Conservation (phyloP, 2,329 filamentous ascomycete species). For the Lojkania enalia region DNA sequence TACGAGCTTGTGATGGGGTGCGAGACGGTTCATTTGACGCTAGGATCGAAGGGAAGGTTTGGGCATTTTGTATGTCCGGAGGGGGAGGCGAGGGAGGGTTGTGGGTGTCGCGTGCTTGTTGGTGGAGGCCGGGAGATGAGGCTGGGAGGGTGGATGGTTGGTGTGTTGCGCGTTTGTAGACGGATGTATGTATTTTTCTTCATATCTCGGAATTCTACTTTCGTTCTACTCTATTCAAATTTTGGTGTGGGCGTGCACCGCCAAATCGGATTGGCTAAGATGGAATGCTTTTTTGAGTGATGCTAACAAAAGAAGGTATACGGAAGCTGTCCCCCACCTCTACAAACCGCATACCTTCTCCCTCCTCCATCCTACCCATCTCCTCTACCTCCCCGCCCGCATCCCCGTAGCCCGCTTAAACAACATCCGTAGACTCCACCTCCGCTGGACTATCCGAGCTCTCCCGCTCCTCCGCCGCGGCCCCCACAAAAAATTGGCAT, state of each 20-base stretch:
- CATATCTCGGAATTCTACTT: too few relatives aligned
- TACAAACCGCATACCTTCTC: slow-evolving; percentile 38
- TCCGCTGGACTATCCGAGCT: slow-evolving; percentile 40
- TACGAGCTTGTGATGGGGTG: slow-evolving; percentile 35
- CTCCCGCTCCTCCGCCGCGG: slow-evolving; percentile 36
- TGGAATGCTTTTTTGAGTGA: too few relatives aligned
- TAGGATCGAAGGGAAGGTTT: slow-evolving; percentile 33
- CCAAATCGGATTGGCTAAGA: too few relatives aligned
- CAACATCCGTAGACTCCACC: slow-evolving; percentile 30
- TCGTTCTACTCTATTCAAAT: background rate
- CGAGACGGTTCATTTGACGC: slow-evolving; percentile 37
- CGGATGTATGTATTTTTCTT: slow-evolving; percentile 27
- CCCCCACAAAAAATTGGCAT: slow-evolving; percentile 25
- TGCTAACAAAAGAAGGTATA: slow-evolving; percentile 35
- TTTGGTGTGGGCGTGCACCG: background rate
- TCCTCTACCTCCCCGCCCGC: slow-evolving; percentile 36
- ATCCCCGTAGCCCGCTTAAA: slow-evolving; percentile 31
- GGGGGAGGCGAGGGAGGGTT: slow-evolving; percentile 9
- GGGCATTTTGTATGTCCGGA: slow-evolving; percentile 38
- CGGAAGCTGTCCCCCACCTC: slow-evolving; percentile 34
- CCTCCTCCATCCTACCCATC: slow-evolving; percentile 38
- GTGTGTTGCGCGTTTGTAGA: slow-evolving; percentile 29
- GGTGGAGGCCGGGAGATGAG: slow-evolving; percentile 25
- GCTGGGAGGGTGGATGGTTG: slow-evolving; percentile 16
- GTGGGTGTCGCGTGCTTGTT: slow-evolving; percentile 34